phyloP scores from a whole-genome alignment of 208 protist genomes.

The Paratrypanosoma confusum region DNA sequence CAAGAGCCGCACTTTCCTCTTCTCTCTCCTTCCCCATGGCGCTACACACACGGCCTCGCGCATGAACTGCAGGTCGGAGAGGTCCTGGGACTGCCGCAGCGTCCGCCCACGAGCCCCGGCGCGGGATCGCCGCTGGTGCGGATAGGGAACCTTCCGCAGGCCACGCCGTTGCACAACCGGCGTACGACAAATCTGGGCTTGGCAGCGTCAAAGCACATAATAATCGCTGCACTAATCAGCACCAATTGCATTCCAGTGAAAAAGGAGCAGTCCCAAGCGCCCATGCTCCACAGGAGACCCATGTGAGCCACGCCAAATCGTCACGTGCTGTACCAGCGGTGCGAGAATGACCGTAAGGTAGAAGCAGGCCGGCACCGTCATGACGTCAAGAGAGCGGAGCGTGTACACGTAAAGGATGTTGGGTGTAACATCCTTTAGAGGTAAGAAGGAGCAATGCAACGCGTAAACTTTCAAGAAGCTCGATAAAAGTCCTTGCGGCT shows the following conservation, averaged over 20 bases:
- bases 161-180: slow-evolving; percentile 9
- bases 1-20: too few relatives aligned
- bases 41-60: too few relatives aligned
- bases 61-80: too few relatives aligned
- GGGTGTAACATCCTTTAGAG: slow-evolving; percentile 4
- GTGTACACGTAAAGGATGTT: slow-evolving; percentile 11
- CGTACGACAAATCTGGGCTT: slow-evolving; percentile 9
- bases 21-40: too few relatives aligned
- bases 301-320: slow-evolving; percentile 3
- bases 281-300: not conserved
- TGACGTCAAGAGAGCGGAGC: slow-evolving; percentile 8
- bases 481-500: slow-evolving; percentile 1
- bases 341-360: slow-evolving; percentile 7
- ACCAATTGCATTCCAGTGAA: slow-evolving; percentile 7
- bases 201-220: slow-evolving; percentile 13
- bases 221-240: not conserved
- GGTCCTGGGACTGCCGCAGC: not conserved
- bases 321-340: slow-evolving; percentile 2
- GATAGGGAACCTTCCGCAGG: slow-evolving; percentile 8
- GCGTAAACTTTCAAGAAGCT: slow-evolving; percentile 4
- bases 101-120: not conserved
- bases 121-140: slow-evolving; percentile 1
- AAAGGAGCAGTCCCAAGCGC: slow-evolving; percentile 7
- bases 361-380: slow-evolving; percentile 12
- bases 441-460: slow-evolving; percentile 3